These are phyloP conservation scores for Diaporthe sp. DNA, from an alignment of 2,329 filamentous ascomycete species.

Conservation along the genomic window DNA sequence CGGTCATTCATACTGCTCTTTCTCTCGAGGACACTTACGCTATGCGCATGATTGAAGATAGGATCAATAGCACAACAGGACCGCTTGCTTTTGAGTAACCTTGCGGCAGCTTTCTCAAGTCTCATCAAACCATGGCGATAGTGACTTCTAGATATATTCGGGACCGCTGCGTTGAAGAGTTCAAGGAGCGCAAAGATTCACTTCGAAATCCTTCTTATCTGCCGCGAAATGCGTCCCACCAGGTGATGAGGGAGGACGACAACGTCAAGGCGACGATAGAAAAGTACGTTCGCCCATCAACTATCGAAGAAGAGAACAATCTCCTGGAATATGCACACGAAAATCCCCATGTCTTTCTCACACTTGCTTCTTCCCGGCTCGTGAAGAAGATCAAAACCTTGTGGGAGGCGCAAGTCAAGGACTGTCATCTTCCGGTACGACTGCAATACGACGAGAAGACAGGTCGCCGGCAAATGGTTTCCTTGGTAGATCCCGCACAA, in stretches of 20 bases:
- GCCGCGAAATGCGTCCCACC: background rate
- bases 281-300: background rate
- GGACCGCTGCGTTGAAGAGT: background rate
- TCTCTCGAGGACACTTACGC: too few species aligned
- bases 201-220: background rate
- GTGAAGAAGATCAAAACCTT: background rate
- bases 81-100: too few species aligned
- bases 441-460: background rate
- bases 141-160: background rate
- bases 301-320: fast-evolving
- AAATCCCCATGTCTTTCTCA: background rate
- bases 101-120: too few species aligned
- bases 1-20: too few species aligned
- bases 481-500: background rate
- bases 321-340: background rate
- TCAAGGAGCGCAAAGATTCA: background rate
- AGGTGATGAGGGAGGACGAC: background rate
- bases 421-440: background rate
- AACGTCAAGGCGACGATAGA: background rate
- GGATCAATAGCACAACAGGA: too few species aligned
- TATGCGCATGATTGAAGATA: too few species aligned
- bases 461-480: background rate
- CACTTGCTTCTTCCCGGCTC: background rate
- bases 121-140: too few species aligned
- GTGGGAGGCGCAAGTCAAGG: background rate